Conservation (phyloP, 2,329 filamentous ascomycete genomes). For the Epichloe festucae region DNA sequence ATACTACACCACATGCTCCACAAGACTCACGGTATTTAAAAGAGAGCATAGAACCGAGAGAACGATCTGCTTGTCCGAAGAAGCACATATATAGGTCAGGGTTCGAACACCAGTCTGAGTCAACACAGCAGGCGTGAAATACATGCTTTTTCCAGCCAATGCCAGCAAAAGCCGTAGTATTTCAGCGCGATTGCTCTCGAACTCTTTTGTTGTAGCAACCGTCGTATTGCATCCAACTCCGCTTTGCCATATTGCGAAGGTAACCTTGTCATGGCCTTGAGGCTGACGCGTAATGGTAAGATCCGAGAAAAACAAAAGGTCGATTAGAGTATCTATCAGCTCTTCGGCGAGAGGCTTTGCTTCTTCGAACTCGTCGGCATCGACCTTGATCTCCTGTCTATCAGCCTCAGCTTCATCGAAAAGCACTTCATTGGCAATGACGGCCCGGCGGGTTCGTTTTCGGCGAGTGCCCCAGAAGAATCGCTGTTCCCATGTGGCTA, state of each 20-base stretch:
- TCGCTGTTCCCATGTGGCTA: conserved; percentile 75
- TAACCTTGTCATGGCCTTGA: conserved; percentile 64
- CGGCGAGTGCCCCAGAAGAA: conserved; percentile 81
- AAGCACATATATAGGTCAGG: conserved; percentile 80
- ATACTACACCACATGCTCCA: not conserved
- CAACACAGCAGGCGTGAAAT: conserved; percentile 66
- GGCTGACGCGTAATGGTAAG: conserved; percentile 70
- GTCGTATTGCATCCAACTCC: conserved; percentile 91
- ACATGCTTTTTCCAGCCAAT: conserved; percentile 83
- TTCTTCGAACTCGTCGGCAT: conserved; percentile 59
- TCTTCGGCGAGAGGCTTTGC: conserved; percentile 84
- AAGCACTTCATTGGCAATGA: conserved; percentile 60
- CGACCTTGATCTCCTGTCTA: conserved; percentile 31
- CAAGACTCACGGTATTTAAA: conserved; percentile 65
- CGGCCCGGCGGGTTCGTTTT: conserved; percentile 55
- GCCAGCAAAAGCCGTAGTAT: conserved; percentile 77
- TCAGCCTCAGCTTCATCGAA: conserved; percentile 63
- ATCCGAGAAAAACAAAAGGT: conserved; percentile 82
- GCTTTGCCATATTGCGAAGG: conserved; percentile 94
- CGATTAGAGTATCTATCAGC: conserved; percentile 77
- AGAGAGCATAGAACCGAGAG: conserved; percentile 84
- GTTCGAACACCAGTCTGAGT: conserved; percentile 73
- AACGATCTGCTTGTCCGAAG: conserved; percentile 80
- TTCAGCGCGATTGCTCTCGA: conserved; percentile 86
- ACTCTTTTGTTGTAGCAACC: conserved; percentile 77